Evolutionary conservation across 345 rosid genomes (phyloP), one percentile per base, ranked within the genome.

Genomic region (Limnanthes douglasii): DNA sequence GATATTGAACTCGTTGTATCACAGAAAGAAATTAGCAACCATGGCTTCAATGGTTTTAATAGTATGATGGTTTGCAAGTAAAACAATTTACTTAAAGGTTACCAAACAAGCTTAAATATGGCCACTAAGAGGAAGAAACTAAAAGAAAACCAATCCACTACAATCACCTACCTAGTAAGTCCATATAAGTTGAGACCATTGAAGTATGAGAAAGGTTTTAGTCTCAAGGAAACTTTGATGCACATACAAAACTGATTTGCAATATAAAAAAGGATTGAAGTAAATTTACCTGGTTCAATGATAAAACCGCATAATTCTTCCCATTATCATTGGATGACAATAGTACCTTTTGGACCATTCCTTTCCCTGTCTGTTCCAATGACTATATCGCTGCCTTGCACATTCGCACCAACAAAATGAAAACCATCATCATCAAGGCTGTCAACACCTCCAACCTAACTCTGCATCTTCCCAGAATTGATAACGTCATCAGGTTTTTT

Each of bases 251-350:
- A n/a, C n/a, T n/a, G n/a, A n/a, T n/a, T n/a, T n/a, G n/a, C n/a
- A n/a, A n/a, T n/a, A n/a, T n/a, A n/a, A n/a, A n/a, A n/a, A n/a
- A n/a, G n/a, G n/a, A n/a, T n/a, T n/a, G n/a, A n/a, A n/a, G n/a
- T n/a, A n/a, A n/a, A n/a, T n/a, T 62, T 44, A 78, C 98, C 81
- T 79, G 98, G 58, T 94, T 64, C 42, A 79, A 57, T 36, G 86
- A 88, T 28, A 83, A 95, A 3, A 73, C 75, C 33, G 84, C 94
- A 62, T 53, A 88, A 42, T 76, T 84, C 47, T 76, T 84, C 22
- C 95, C 98, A n/a, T 88, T 95, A 22, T 84, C 95, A 55, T 79
- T 88, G 18, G 95, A 79, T 11, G 95, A 79, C 13, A 84, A 54
- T 6, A 83, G 66, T 10, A 88, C 95, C 53, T 84, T 88, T 68